Evolutionary conservation across 2,329 filamentous ascomycete genomes (phyloP).

Genomic region (Fusarium tanahbumbuense): DNA sequence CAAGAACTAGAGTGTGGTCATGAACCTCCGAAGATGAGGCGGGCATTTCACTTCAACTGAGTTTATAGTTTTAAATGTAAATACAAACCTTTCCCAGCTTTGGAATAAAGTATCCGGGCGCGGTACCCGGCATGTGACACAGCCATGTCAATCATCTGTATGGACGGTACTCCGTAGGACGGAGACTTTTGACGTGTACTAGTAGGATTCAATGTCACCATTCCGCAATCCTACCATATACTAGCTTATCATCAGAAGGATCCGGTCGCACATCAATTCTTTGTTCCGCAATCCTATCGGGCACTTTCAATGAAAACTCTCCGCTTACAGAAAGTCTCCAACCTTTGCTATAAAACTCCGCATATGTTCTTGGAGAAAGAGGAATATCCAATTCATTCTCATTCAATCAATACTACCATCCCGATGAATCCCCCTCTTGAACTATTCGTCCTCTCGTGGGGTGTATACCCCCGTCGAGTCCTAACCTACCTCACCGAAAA

Average conservation of each 20-base stretch:
- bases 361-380: rapidly evolving
- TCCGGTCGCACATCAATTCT: not conserved
- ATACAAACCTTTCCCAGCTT: not conserved
- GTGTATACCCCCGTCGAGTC: constrained; percentile 27
- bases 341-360: not conserved
- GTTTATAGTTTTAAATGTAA: not conserved
- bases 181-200: not conserved
- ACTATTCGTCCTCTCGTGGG: constrained; percentile 31
- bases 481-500: constrained; percentile 31
- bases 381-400: rapidly evolving
- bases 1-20: not conserved
- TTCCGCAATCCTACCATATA: not conserved
- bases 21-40: rapidly evolving
- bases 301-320: not conserved
- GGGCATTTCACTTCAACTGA: not conserved
- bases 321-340: not conserved
- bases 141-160: not conserved
- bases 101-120: not conserved
- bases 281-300: not conserved
- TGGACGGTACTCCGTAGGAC: not conserved
- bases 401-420: rapidly evolving
- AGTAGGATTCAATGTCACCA: not conserved
- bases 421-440: constrained; percentile 22
- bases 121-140: not conserved
- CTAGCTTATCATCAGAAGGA: not conserved